Base-by-base conservation (phyloP, 331 rosid genomes). In the Acacia concinna region DNA sequence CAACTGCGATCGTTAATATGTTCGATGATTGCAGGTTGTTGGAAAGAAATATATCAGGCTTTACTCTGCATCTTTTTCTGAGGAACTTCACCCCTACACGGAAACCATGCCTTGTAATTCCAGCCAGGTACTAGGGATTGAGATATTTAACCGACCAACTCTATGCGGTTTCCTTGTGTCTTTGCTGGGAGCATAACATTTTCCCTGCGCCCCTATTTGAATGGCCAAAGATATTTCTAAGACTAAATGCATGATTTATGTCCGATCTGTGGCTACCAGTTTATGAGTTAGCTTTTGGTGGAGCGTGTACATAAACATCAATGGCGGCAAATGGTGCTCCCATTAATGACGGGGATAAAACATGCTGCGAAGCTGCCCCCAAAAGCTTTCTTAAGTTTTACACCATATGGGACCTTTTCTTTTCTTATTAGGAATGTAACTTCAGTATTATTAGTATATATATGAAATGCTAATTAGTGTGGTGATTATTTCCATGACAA, bases 21-120 rank as follows among this genome's bases (percentile, higher is more conserved):
- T 68, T 85, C 80, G 64, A 32, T 69, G 66, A 72, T 76, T 78
- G 37, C 88, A 91, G 98, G 96, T 93, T 64, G 88, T 93, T 62
- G 99, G 99, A 52, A 88, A 88, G 80, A 96, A 96, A 86, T 93
- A 96, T 68, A 27, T 93, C 44, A 90, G 99, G 89, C 98, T 93
- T 71, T 93, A 96, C 62, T 77, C 90, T 31, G 88, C 98, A 67
- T 87, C 98, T 11, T 76, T 89, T 68, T 89, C 90, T 2, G 97
- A 89, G 84, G 99, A 93, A 78, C 99, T 96, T 83, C 73, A 81
- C 79, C 99, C 99, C 57, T 78, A 89, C 83, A 64, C 83, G 25
- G 99, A 86, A 75, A 91, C 93, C 84, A 89, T 93, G 99, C 97
- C 89, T 57, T 73, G 90, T 84, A 96, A 96, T 81, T 96, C 98